Evolutionary conservation across 2,329 filamentous ascomycete genomes (phyloP).

Genomic region (Exophiala xenobiotica): DNA sequence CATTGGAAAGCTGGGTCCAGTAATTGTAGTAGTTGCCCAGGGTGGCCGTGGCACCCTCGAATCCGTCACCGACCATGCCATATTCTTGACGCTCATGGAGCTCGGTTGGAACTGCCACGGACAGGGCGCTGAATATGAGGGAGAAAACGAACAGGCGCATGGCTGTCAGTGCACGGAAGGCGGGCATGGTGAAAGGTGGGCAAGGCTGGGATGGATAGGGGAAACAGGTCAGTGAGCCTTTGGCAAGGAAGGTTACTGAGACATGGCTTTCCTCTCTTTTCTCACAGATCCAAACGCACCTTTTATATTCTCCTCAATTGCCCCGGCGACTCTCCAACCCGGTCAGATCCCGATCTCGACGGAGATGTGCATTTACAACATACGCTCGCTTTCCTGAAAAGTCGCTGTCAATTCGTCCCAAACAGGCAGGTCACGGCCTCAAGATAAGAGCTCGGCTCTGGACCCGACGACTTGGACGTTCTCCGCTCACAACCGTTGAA

Average conservation of each 20-base stretch:
- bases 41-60: slow-evolving; percentile 13
- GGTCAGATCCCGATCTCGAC: background rate
- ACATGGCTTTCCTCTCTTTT: background rate
- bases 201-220: background rate
- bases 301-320: background rate
- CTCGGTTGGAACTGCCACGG: slow-evolving; percentile 3
- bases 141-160: slow-evolving; percentile 4
- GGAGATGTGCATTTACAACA: background rate
- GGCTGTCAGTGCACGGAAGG: background rate
- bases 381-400: too few relatives aligned
- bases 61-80: slow-evolving; percentile 17
- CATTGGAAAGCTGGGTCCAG: slow-evolving; percentile 32
- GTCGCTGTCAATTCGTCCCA: background rate
- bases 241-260: background rate
- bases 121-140: slow-evolving; percentile 1
- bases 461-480: background rate
- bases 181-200: background rate
- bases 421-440: background rate
- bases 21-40: slow-evolving; percentile 38
- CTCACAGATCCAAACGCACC: background rate
- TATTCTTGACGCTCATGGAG: slow-evolving; percentile 17
- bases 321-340: background rate
- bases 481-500: background rate
- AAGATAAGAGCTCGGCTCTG: background rate
- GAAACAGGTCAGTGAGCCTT: background rate